Conservation (phyloP, 495 filamentous ascomycete genomes). For the Arthonia radiata region DNA sequence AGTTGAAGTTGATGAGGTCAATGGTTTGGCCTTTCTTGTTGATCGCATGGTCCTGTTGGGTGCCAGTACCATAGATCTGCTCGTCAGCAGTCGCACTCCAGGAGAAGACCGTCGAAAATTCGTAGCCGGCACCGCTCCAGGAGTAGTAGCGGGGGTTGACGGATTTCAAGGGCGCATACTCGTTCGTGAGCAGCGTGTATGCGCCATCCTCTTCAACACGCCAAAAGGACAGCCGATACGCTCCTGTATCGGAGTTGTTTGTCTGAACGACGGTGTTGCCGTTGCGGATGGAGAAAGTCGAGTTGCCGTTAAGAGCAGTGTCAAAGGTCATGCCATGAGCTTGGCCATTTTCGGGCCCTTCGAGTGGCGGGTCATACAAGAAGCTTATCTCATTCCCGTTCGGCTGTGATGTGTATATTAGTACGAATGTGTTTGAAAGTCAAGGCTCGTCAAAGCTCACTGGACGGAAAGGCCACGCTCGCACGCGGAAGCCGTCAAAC, state of each 20-base stretch:
- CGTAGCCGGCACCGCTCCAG: constrained; percentile 3
- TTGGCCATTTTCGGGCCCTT: constrained; percentile 3
- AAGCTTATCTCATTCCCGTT: constrained; percentile 4
- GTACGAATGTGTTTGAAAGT: no score
- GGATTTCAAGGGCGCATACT: constrained; percentile 2
- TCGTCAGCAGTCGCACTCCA: constrained; percentile 3
- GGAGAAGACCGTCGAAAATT: constrained; percentile 3
- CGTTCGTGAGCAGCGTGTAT: constrained; percentile 1
- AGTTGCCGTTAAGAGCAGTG: constrained; percentile 2
- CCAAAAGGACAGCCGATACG: no score
- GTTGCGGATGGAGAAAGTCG: constrained; percentile 1
- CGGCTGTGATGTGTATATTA: no score
- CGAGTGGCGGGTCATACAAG: constrained; percentile 4
- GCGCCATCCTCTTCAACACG: constrained; percentile 2
- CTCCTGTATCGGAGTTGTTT: no score
- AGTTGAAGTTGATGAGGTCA: constrained; percentile 5
- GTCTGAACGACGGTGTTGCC: constrained; percentile 4
- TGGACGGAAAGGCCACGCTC: constrained; percentile 5
- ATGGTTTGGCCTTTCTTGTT: constrained; percentile 4
- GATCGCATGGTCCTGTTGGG: constrained; percentile 3
- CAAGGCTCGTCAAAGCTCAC: no score
- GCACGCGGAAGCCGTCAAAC: constrained; percentile 5
- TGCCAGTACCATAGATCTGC: constrained; percentile 4
- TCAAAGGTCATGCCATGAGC: constrained; percentile 2
- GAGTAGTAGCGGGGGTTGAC: constrained; percentile 3